A percentile compares a stretch with the other conserved stretches of the same genome.
phyloP scores from a whole-genome alignment of 331 rosid genomes.

The Quercus tomentella region DNA sequence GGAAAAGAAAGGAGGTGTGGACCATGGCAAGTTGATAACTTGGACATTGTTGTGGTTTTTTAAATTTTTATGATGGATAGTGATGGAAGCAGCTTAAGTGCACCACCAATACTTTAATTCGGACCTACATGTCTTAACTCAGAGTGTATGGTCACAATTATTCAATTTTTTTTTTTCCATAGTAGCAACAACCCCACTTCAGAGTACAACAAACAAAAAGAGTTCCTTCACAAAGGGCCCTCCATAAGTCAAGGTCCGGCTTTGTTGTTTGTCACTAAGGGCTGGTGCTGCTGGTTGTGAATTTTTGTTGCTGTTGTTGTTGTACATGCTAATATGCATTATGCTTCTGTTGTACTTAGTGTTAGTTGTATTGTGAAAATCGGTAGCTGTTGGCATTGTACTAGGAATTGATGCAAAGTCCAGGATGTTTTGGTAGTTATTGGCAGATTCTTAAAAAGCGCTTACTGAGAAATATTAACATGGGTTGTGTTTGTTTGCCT shows the following conservation, averaged over 20 bases:
- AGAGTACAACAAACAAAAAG: slow-evolving; percentile 21
- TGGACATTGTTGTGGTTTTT: not conserved
- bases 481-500: no score
- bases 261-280: slow-evolving; percentile 19
- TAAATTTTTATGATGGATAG: not conserved
- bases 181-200: slow-evolving; percentile 52
- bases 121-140: not conserved
- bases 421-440: no score
- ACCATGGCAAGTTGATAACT: not conserved
- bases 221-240: slow-evolving; percentile 25
- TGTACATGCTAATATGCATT: no score
- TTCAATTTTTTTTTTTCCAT: not conserved
- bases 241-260: slow-evolving; percentile 24
- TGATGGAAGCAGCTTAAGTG: not conserved
- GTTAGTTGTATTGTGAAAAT: no score
- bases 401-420: no score
- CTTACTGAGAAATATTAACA: no score
- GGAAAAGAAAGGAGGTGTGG: slow-evolving; percentile 6
- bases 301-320: no score
- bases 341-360: no score
- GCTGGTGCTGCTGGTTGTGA: no score
- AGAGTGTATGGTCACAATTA: not conserved
- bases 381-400: no score
- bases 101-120: not conserved
- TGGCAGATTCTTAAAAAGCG: no score